Base-by-base conservation (phyloP, 768 basidiomycete genomes). In the Pleurotus salmoneostramineus region DNA sequence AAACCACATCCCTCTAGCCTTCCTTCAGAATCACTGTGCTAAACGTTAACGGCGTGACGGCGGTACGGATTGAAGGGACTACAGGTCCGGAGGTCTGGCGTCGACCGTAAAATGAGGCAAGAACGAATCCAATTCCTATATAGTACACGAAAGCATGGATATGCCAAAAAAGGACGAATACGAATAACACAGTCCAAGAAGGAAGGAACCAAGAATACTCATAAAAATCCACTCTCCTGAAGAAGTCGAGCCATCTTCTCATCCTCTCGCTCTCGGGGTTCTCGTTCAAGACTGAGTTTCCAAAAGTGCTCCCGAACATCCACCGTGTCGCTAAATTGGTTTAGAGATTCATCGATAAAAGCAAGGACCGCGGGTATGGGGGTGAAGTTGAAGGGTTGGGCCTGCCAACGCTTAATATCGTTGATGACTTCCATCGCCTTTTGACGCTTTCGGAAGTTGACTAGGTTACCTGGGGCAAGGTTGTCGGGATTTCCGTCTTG, bases 371-470 rank as follows among this genome's bases (percentile, higher is more conserved):
- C 60, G 0, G 82, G 78, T 12, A 95, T 83, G 5, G 79, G 73
- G 35, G 83, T 78, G 61, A 96, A 84, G 71, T 96, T 95, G 77
- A 94, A 98, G 1, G 91, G 87, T 62, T 87, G 85, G 4, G 89
- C 83, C 69, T 99, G 97, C 85, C 95, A 98, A 32, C 93, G 88
- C 69, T 97, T 92, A 69, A 99, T 98, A 69, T 98, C 95, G 61
- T 88, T 87, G 64, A 99, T 93, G 64, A 98, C 91, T 68, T 97
- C 95, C n/a, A 95, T 93, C 0, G 94, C 88, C 72, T 92, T 92
- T 65, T 93, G 88, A 14, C 96, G 89, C 72, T 99, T 99, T 67
- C 88, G 85, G 76, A 98, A 98, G 75, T 98, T 98, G 73, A 98
- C 87, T 61, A 96, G 76, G 57, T 83, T 81, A 6, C 85, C 89